These are phyloP conservation scores for Daedaleopsis nitida DNA, from an alignment of 768 basidiomycete species.

Conservation along the genomic window DNA sequence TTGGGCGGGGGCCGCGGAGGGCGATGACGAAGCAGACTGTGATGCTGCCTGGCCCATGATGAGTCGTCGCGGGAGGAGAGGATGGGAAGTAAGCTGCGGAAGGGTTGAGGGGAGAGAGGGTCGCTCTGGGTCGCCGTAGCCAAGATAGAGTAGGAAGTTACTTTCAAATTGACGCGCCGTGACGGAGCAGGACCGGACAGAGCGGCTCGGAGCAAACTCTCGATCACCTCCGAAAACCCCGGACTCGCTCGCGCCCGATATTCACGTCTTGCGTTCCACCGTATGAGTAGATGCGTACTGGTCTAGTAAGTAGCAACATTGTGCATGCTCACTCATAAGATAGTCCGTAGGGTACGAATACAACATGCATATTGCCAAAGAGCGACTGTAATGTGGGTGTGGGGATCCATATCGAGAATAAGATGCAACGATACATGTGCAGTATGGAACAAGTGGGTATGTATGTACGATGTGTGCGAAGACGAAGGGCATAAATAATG, in stretches of 20 bases:
- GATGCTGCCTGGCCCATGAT: slow-evolving; percentile 34
- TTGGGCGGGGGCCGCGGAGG: slow-evolving; percentile 19
- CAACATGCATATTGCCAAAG: slow-evolving; percentile 3
- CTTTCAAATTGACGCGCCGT: neutral
- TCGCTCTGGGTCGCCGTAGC: neutral
- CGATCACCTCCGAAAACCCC: slow-evolving; percentile 5
- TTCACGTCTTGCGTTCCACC: too few relatives aligned
- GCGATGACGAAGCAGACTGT: slow-evolving; percentile 23
- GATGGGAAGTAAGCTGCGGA: neutral
- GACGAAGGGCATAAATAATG: neutral
- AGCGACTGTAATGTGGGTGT: neutral
- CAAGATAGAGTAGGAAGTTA: neutral
- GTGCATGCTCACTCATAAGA: neutral
- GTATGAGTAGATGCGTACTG: too few relatives aligned
- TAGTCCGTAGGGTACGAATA: slow-evolving; percentile 8
- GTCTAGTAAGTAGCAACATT: too few relatives aligned
- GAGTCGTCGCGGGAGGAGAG: neutral
- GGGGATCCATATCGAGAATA: neutral
- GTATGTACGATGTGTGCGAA: neutral
- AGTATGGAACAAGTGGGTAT: neutral
- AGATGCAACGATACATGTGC: slow-evolving; percentile 1
- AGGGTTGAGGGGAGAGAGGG: neutral
- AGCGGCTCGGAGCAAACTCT: slow-evolving; percentile 8
- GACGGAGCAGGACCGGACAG: slow-evolving; percentile 19
- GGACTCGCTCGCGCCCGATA: slow-evolving; percentile 1